These are phyloP conservation scores for Ulvella scutata DNA, from an alignment of 139 green algal genomes.

Conservation along the genomic window DNA sequence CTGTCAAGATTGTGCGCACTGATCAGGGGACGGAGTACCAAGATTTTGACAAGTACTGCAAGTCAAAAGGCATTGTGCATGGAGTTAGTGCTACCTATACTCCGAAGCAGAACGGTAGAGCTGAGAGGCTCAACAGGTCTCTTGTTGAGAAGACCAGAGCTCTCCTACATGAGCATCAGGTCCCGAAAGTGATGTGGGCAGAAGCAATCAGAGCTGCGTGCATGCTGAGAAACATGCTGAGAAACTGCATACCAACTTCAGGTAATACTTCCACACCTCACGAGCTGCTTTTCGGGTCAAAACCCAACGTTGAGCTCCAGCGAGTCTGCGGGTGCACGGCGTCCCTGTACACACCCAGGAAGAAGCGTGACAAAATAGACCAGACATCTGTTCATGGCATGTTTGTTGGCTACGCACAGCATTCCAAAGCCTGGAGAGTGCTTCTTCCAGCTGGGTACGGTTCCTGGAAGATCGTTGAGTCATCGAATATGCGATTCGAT, in stretches of 20 bases:
- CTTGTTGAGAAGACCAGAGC: conserved; percentile 3
- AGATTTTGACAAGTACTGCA: neutral
- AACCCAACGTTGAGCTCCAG: neutral
- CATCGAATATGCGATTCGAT: conserved; percentile 12
- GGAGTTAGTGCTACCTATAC: conserved; percentile 10
- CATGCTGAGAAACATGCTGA: neutral
- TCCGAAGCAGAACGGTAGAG: conserved; percentile 16
- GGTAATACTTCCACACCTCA: neutral
- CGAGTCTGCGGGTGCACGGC: conserved; percentile 7
- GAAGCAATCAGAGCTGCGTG: neutral
- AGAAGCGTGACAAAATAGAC: conserved; percentile 11
- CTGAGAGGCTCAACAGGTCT: conserved; percentile 17
- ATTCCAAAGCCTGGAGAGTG: neutral
- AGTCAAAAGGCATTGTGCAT: conserved; percentile 7
- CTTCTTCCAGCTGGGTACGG: neutral
- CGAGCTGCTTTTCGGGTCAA: neutral
- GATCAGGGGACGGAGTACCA: conserved; percentile 7
- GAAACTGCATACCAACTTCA: neutral
- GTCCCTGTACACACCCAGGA: neutral
- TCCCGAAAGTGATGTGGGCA: neutral
- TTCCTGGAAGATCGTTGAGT: neutral
- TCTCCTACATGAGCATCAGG: neutral
- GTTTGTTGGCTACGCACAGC: conserved; percentile 8
- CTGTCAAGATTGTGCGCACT: neutral
- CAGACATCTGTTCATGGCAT: neutral